phyloP scores from a whole-genome alignment of 805 yeast species.

The Candida endomychidarum region DNA sequence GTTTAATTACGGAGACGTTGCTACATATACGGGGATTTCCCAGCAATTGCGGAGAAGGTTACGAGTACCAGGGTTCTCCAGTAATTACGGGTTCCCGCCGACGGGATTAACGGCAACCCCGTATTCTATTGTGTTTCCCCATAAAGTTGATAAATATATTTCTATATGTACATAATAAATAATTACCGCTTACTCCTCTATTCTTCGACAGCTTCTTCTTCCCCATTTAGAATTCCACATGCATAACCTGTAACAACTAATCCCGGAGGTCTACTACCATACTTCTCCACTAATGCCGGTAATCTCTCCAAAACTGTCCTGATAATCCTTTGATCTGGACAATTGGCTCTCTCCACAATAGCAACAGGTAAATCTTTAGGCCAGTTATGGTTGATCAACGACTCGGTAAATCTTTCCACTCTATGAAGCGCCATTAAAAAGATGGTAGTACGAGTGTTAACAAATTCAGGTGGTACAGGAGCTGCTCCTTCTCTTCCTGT shows the following conservation, averaged over 20 bases:
- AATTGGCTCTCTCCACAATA: slow-evolving; percentile 85
- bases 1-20: no score
- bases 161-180: not conserved
- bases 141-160: not conserved
- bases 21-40: no score
- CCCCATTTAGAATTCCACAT: slow-evolving; percentile 43
- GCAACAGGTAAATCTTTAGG: slow-evolving; percentile 72
- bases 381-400: slow-evolving; percentile 57
- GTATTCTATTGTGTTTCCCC: no score
- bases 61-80: no score
- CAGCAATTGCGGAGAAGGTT: no score
- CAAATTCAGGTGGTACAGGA: slow-evolving; percentile 77
- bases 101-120: no score
- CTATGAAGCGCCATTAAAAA: slow-evolving; percentile 91
- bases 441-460: slow-evolving; percentile 71
- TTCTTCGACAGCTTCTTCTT: slow-evolving; percentile 7
- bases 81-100: no score
- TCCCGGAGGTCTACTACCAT: slow-evolving; percentile 93
- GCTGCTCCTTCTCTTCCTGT: slow-evolving; percentile 85
- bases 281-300: slow-evolving; percentile 68
- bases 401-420: slow-evolving; percentile 53
- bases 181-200: no score
- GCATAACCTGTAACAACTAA: slow-evolving; percentile 78
- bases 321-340: slow-evolving; percentile 87
- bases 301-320: slow-evolving; percentile 68